Conservation (phyloP, 768 basidiomycete genomes). For the Boletus pseudopeckii region DNA sequence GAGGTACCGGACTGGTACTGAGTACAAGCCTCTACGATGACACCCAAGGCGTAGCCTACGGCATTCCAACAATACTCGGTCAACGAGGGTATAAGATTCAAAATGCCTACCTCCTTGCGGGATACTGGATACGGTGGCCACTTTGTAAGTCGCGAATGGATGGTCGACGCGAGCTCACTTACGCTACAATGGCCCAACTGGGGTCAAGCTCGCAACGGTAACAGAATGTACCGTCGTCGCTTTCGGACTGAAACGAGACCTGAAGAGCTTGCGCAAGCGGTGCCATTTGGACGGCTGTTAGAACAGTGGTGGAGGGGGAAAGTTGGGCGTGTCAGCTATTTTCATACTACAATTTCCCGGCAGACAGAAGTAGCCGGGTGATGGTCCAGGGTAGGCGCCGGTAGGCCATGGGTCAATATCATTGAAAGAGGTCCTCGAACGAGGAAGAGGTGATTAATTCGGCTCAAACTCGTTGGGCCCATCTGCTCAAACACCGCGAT, state of each 20-base stretch:
- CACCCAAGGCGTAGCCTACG: constrained; percentile 56
- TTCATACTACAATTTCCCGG: not conserved
- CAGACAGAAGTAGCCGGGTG: not conserved
- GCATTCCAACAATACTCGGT: not conserved
- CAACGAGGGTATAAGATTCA: not conserved
- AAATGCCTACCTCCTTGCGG: constrained; percentile 48
- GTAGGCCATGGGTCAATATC: too few species aligned
- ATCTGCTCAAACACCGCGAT: too few species aligned
- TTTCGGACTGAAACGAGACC: constrained; percentile 13
- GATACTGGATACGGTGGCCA: constrained; percentile 32
- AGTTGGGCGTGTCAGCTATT: not conserved
- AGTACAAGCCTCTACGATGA: constrained; percentile 53
- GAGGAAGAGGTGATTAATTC: too few species aligned
- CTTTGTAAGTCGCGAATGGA: not conserved
- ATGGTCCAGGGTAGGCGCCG: too few species aligned
- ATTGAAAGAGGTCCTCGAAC: too few species aligned
- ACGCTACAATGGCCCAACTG: constrained; percentile 47
- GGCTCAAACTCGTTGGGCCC: too few species aligned
- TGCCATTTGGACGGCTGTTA: constrained; percentile 2
- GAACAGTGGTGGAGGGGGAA: not conserved
- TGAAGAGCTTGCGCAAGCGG: constrained; percentile 24
- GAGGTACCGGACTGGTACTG: constrained; percentile 44
- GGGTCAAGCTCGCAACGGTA: constrained; percentile 39
- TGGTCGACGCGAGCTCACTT: constrained; percentile 9
- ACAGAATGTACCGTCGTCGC: constrained; percentile 19